These are phyloP conservation scores for Mycena filopes DNA, from an alignment of 768 basidiomycete species.

Conservation along the genomic window DNA sequence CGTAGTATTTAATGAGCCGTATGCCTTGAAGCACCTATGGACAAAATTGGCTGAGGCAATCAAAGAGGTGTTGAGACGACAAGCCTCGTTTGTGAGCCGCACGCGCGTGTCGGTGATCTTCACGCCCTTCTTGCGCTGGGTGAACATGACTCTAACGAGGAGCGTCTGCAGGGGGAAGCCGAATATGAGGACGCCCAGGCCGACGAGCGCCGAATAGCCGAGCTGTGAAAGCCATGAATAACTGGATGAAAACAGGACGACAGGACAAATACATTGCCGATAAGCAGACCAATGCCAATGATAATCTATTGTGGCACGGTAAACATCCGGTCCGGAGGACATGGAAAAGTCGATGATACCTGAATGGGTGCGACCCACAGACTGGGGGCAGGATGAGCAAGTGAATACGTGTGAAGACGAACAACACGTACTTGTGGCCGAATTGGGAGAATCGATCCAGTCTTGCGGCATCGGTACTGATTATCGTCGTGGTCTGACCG, in stretches of 20 bases:
- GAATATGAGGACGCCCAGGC: constrained; percentile 64
- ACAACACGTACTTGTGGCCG: constrained; percentile 50
- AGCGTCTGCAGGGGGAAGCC: constrained; percentile 69
- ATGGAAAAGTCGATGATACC: constrained; percentile 37
- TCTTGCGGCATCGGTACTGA: constrained; percentile 69
- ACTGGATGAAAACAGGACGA: neutral
- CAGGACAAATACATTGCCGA: constrained; percentile 58
- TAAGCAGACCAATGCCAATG: constrained; percentile 70
- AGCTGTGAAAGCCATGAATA: constrained; percentile 47
- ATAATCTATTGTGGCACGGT: constrained; percentile 48
- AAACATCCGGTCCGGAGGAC: neutral
- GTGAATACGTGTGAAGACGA: neutral
- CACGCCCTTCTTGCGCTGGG: constrained; percentile 64
- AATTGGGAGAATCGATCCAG: constrained; percentile 61
- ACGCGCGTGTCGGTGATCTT: constrained; percentile 76
- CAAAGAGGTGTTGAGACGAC: neutral
- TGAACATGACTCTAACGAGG: constrained; percentile 63
- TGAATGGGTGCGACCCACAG: constrained; percentile 73
- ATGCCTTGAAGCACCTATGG: constrained; percentile 70
- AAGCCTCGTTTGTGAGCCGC: constrained; percentile 68
- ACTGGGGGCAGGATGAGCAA: constrained; percentile 41
- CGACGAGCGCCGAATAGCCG: constrained; percentile 77
- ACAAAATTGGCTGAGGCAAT: constrained; percentile 3
- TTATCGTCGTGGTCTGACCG: constrained; percentile 77
- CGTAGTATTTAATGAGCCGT: constrained; percentile 71